Evolutionary conservation across 371 early-diverging fungal genomes (phyloP).

Genomic region (Parasitella parasitica): DNA sequence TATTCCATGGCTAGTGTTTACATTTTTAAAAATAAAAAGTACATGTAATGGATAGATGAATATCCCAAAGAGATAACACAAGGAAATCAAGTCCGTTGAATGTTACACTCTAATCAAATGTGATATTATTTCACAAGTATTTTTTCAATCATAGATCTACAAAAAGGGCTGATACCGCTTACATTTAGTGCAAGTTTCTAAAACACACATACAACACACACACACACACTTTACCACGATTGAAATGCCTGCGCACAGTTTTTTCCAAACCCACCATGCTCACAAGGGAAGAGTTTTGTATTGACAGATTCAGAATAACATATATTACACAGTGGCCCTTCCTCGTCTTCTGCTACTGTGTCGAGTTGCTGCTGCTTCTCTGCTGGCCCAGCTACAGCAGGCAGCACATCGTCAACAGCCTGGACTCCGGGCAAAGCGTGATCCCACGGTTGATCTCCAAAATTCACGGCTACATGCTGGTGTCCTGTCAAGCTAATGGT

Average conservation of each 20-base stretch:
- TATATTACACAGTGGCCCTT: constrained; percentile 36
- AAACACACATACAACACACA: background rate
- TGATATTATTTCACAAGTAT: background rate
- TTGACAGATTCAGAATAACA: constrained; percentile 46
- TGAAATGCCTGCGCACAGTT: constrained; percentile 32
- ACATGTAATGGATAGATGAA: too few species aligned
- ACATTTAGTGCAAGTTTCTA: background rate
- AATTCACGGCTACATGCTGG: constrained; percentile 42
- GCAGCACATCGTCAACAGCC: background rate
- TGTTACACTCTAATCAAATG: background rate
- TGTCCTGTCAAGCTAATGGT: constrained; percentile 43
- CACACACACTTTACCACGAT: constrained; percentile 29
- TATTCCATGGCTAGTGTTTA: too few species aligned
- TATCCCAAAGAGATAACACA: background rate
- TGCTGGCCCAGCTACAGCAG: constrained; percentile 1
- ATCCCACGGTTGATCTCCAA: constrained; percentile 42
- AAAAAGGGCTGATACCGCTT: constrained; percentile 11
- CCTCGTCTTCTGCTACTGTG: constrained; percentile 6
- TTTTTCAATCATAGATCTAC: constrained; percentile 8
- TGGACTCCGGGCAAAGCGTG: background rate
- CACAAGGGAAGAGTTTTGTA: constrained; percentile 35
- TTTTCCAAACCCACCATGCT: constrained; percentile 39
- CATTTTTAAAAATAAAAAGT: too few species aligned
- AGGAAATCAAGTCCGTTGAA: background rate
- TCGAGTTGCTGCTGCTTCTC: background rate